These are phyloP conservation scores for Trichoderma erinaceum DNA, from an alignment of 495 filamentous ascomycete genomes.

Conservation along the genomic window DNA sequence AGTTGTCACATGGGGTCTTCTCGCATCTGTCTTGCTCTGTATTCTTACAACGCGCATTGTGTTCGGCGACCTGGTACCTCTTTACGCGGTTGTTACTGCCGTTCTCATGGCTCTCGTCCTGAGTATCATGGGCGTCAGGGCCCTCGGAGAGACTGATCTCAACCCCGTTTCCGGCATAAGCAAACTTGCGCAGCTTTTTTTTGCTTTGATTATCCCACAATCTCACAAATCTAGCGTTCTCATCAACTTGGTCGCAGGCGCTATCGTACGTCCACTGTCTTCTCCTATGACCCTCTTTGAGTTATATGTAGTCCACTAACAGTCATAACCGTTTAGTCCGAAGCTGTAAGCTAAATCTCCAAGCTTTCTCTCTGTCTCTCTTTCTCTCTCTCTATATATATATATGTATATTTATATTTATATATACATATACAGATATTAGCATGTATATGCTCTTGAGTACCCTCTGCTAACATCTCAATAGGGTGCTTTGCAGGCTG, in stretches of 20 bases:
- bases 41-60: conserved; percentile 70
- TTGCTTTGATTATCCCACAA: conserved; percentile 74
- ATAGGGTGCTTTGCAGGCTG: conserved; percentile 87
- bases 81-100: conserved; percentile 70
- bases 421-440: no score
- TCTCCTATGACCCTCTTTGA: no score
- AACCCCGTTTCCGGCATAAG: conserved; percentile 96
- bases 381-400: no score
- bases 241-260: conserved; percentile 93
- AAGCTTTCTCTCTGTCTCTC: no score
- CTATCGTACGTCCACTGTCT: conserved; percentile 43
- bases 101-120: conserved; percentile 83
- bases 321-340: conserved; percentile 20
- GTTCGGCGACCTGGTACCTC: conserved; percentile 62
- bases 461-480: conserved; percentile 34
- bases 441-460: background rate
- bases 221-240: conserved; percentile 72
- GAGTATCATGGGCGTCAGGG: conserved; percentile 91
- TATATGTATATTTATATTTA: no score
- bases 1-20: conserved; percentile 66
- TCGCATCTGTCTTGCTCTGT: conserved; percentile 72
- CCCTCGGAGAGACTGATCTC: conserved; percentile 90
- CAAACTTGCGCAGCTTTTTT: conserved; percentile 93
- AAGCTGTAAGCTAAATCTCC: conserved; percentile 25
- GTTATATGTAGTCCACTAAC: background rate